These are phyloP conservation scores for Chimonanthus praecox DNA, from an alignment of 164 flowering plant species.

Conservation along the genomic window DNA sequence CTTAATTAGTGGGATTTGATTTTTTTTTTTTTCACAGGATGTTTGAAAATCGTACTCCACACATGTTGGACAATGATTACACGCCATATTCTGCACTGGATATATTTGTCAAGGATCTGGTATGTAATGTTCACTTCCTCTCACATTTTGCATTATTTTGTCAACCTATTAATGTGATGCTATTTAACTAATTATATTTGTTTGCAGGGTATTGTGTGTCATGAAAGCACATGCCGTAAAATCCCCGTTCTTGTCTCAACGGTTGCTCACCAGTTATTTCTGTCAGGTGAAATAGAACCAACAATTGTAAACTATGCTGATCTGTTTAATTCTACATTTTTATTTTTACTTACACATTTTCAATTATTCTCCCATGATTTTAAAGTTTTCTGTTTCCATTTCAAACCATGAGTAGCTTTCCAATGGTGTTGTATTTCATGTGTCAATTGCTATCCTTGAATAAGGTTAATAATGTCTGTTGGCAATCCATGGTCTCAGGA, in stretches of 20 bases:
- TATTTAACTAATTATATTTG: background rate
- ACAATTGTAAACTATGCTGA: background rate
- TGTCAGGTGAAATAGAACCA: constrained; percentile 49
- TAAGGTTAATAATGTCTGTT: too few species aligned
- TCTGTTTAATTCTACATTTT: background rate
- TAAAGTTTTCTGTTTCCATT: background rate
- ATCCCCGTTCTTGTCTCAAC: constrained; percentile 81
- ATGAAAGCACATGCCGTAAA: constrained; percentile 58
- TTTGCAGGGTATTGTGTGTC: constrained; percentile 84
- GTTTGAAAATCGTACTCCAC: constrained; percentile 97
- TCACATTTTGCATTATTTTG: background rate
- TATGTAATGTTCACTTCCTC: constrained; percentile 19
- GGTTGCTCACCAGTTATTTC: constrained; percentile 77
- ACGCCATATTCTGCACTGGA: constrained; percentile 94
- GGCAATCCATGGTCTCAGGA: too few species aligned
- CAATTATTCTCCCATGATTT: background rate
- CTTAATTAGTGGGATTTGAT: background rate
- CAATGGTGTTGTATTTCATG: too few species aligned
- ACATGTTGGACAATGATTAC: constrained; percentile 90
- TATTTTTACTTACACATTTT: background rate
- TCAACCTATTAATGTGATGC: background rate
- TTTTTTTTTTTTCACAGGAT: constrained; percentile 56
- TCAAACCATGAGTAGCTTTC: background rate
- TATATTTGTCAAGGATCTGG: constrained; percentile 99
- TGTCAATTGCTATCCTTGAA: too few species aligned